phyloP scores from a whole-genome alignment of 768 basidiomycete genomes.

The Russula vinacea region DNA sequence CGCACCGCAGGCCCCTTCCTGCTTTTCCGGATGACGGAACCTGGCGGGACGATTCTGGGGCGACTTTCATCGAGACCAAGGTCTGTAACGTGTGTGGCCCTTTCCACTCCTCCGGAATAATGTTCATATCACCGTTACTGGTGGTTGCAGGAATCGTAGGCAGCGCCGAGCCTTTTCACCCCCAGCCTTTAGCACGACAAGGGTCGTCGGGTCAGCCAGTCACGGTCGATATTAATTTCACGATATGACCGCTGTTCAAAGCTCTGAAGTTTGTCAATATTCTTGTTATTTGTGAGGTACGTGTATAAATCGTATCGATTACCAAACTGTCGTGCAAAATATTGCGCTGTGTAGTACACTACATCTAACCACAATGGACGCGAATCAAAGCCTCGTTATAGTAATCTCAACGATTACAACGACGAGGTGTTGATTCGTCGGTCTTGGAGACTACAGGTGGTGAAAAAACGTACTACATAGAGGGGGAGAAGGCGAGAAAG shows the following conservation, averaged over 20 bases:
- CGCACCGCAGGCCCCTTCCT: too few relatives aligned
- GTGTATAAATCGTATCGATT: constrained; percentile 16
- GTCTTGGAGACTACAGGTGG: too few relatives aligned
- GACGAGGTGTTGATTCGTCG: too few relatives aligned
- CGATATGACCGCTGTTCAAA: constrained; percentile 96
- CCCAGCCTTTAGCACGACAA: neutral
- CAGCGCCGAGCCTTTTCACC: neutral
- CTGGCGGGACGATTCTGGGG: neutral
- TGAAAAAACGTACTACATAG: too few relatives aligned
- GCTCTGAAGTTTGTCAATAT: constrained; percentile 91
- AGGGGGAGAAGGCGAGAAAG: neutral
- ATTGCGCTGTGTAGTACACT: constrained; percentile 53
- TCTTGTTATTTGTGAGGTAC: constrained; percentile 84
- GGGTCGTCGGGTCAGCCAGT: neutral
- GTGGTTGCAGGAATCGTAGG: neutral
- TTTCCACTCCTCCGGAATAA: neutral
- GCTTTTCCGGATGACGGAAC: too few relatives aligned
- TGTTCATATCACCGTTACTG: neutral
- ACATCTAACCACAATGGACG: too few relatives aligned
- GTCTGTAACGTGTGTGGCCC: neutral
- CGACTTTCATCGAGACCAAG: neutral
- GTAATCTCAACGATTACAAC: too few relatives aligned
- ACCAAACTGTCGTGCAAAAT: constrained; percentile 38
- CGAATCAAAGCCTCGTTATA: too few relatives aligned
- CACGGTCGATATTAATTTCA: constrained; percentile 84